Base-by-base conservation (phyloP, 202 grass and related monocot genomes). In the Setaria italica region DNA sequence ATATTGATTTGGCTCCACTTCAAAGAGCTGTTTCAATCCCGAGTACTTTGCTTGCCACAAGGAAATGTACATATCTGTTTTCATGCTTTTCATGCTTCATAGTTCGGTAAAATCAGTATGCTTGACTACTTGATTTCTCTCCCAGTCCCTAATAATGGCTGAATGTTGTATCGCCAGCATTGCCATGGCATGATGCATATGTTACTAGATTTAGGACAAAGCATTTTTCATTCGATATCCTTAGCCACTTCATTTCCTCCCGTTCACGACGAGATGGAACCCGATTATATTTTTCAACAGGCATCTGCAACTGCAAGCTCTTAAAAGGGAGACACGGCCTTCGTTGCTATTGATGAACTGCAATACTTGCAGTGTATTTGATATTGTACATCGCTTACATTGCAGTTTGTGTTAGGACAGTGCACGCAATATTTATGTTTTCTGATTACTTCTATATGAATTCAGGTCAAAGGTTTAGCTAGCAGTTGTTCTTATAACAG, bases 391-490 rank as follows among this genome's bases (percentile, higher is more conserved):
- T n/a, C n/a, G 55, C 55, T 9, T 21, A n/a, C 55, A 9, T 4
- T 58, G 19, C 55, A 58, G 7, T 35, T 39, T 67, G 6, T 39
- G 3, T 19, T 67, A 67, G 34, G 64, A 41, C 64, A 67, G 34
- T 41, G 34, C 6, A 7, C 7, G 3, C 9, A 29, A 67, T 37
- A 19, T 19, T 39, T 39, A 19, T 16, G 7, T 35, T 65, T 35
- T 35, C 62, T 72, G 19, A 7, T 72, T 50, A 10, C 11, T 72
- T 25, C 4, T 21, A 46, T n/a, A 51, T 63, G 14, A 21, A 65
- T 75, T 66, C 35, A 25, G 50, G 48, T 74, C 17, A 63, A 45
- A 42, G 17, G 17, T 53, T 67, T 80, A 67, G 16, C 62, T 80
- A 14, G 48, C 12, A 62, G 46, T 65, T 48, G 29, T 49, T 25